phyloP scores from a whole-genome alignment of 805 yeast species.

The Saccharomycopsis fodiens region DNA sequence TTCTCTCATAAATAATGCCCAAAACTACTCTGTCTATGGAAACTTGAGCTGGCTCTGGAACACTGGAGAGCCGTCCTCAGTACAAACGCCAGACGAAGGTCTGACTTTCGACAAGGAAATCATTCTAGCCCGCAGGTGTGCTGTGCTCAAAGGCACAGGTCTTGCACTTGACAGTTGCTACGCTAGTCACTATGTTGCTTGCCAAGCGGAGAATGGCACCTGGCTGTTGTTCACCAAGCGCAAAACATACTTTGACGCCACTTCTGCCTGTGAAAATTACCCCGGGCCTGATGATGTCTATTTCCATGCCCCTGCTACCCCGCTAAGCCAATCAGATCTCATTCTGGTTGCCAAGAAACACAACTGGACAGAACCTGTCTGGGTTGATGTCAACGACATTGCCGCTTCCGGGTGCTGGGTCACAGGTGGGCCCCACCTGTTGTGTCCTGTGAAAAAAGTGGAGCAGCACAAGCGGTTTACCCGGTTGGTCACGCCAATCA shows the following conservation, averaged over 20 bases:
- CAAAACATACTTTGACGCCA: conserved; percentile 39
- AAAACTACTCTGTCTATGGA: neutral
- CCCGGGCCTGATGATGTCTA: conserved; percentile 31
- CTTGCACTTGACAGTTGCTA: conserved; percentile 70
- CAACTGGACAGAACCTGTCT: conserved; percentile 35
- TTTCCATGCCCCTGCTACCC: conserved; percentile 43
- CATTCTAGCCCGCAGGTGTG: conserved; percentile 4
- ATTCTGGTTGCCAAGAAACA: conserved; percentile 20
- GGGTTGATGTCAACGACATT: conserved; percentile 82
- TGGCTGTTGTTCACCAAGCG: conserved; percentile 33
- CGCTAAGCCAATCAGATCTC: conserved; percentile 36
- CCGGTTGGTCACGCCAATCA: conserved; percentile 59
- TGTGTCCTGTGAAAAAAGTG: conserved; percentile 67
- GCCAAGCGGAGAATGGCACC: conserved; percentile 34
- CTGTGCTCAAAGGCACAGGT: conserved; percentile 29
- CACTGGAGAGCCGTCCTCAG: conserved; percentile 6
- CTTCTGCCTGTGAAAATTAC: conserved; percentile 29
- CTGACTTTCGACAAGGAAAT: neutral
- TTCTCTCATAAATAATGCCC: neutral
- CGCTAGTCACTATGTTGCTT: conserved; percentile 41
- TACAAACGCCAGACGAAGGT: neutral
- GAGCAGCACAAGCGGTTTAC: conserved; percentile 50
- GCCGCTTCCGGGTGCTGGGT: conserved; percentile 77
- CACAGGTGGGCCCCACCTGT: conserved; percentile 66
- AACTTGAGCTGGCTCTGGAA: conserved; percentile 16